A percentile compares a stretch with the other conserved stretches of the same genome.
Conservation (phyloP, 129 eudicot species). For the Flaveria trinervia region DNA sequence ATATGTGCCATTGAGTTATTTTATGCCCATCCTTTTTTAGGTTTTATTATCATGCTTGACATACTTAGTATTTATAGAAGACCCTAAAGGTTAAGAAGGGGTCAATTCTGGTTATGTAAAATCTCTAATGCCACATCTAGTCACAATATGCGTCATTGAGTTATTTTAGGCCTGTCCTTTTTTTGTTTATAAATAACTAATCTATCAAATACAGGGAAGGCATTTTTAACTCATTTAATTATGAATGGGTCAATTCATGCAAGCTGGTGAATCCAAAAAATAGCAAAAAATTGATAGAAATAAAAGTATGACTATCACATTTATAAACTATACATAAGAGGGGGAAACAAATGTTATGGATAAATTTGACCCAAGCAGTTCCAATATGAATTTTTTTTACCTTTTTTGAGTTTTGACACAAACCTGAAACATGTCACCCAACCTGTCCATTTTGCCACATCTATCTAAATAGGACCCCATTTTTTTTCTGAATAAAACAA, state of each 20-base stretch:
- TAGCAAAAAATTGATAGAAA: background rate
- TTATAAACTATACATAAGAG: too few relatives aligned
- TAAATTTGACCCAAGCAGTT: background rate
- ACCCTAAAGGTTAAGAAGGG: background rate
- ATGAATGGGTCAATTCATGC: background rate
- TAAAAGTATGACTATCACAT: background rate
- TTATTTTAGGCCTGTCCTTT: background rate
- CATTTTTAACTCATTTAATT: background rate
- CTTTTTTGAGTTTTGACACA: background rate
- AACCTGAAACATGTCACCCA: background rate
- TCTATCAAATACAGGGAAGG: background rate
- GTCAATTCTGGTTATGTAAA: background rate
- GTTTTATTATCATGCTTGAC: background rate
- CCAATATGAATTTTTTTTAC: background rate
- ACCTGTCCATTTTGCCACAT: background rate
- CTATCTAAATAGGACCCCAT: background rate
- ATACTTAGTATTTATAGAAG: background rate
- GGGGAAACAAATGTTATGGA: background rate
- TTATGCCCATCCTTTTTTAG: background rate
- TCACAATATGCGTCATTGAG: background rate
- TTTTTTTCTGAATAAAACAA: background rate
- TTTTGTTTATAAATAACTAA: background rate
- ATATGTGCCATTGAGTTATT: background rate
- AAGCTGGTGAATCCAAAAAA: background rate
- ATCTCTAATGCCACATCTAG: conserved; percentile 7